A percentile compares a stretch with the other conserved stretches of the same genome.
Conservation (phyloP, 345 rosid genomes). For the Geranium brycei region DNA sequence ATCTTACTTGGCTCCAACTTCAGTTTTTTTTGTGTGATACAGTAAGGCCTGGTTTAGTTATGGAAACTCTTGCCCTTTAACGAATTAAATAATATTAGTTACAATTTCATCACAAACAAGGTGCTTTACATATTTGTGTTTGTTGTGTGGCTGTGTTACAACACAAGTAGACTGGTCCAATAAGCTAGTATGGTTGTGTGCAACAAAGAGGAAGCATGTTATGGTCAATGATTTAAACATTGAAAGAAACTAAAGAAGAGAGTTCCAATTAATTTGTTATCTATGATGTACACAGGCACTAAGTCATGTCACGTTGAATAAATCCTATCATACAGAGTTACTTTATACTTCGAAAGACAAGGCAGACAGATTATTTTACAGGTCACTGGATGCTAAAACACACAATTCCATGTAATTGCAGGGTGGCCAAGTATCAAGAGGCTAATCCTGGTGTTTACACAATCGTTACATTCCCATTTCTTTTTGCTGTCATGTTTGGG, state of each 20-base stretch:
- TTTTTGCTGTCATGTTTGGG: constrained; percentile 98
- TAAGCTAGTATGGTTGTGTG: no score
- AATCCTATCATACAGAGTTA: no score
- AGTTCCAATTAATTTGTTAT: background rate
- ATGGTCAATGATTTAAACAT: background rate
- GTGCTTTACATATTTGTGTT: background rate
- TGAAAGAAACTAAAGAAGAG: no score
- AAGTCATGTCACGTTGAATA: background rate
- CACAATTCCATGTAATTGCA: constrained; percentile 23
- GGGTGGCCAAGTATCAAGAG: constrained; percentile 89
- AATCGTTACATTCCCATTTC: constrained; percentile 87
- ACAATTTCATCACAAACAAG: background rate
- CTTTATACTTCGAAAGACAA: no score
- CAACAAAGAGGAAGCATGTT: no score
- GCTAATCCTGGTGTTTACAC: constrained; percentile 93
- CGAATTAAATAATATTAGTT: no score
- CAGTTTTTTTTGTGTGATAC: background rate
- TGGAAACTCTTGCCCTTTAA: background rate
- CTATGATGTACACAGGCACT: background rate
- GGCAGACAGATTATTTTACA: no score
- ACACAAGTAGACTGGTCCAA: background rate
- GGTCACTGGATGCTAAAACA: background rate
- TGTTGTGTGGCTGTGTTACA: background rate
- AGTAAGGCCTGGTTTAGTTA: no score
- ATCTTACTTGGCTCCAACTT: background rate